Evolutionary conservation across 495 filamentous ascomycete species (phyloP), one percentile per base, ranked within the genome.

Genomic region (Ascodesmis nigricans): DNA sequence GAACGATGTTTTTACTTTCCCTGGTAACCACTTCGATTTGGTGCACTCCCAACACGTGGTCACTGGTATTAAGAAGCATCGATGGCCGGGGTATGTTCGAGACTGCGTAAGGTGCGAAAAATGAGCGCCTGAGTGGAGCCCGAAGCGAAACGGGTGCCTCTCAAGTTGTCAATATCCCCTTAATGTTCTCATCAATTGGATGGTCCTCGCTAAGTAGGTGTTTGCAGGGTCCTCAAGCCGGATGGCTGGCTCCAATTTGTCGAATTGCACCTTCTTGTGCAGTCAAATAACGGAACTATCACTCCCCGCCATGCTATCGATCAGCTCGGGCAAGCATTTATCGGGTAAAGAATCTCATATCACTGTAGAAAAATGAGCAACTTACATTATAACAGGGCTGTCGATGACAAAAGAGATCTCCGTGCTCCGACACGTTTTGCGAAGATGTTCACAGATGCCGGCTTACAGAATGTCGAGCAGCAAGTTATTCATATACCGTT

Each of bases 221-320:
- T n/a, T n/a, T n/a, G n/a, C 45, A 67, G 65, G 39, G 60, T 75
- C 3, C 46, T 72, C 31, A 75, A 64, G 40, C 66, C 64, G 22
- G 68, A 75, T 16, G 81, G 87, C 11, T 93, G 83, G 83, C 65
- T 80, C 32, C 87, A 97, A 51, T 73, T 93, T 66, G 65, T 77
- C 17, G 87, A 97, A 51, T 66, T 81, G 40, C 82, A 91, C 46
- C 75, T 71, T 54, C 82, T 78, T 41, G 69, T 78, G 19, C 84
- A 93, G 50, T 92, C 81, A 1, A 75, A 91, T 45, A 92, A 81
- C 43, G 87, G 87, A 17, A 72, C 68, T 5, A 63, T 93, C 40
- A 75, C 66, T 8, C 63, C 71, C 9, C 55, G 64, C 34, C 71
- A 79, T 54, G 75, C 77, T 1, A 54, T 90, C 42, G 63, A 70